These are phyloP conservation scores for Leccinum pseudoinsigne DNA, from an alignment of 1,284 basidiomycete species.

Conservation along the genomic window DNA sequence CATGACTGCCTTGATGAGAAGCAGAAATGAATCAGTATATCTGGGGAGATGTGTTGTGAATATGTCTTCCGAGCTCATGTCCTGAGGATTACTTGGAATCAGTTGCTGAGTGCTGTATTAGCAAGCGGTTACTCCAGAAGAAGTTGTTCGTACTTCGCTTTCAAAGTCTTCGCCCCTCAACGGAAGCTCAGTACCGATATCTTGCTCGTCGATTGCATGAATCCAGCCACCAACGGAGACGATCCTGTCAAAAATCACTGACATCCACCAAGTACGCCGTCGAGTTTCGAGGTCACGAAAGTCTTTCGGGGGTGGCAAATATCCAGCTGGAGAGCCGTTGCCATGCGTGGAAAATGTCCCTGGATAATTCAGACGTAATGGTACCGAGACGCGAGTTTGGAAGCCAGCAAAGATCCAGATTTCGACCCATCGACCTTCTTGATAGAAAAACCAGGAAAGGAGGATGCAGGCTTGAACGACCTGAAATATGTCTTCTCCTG, in stretches of 20 bases:
- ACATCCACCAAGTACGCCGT: constrained; percentile 86
- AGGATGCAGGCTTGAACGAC: constrained; percentile 84
- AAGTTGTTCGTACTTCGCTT: constrained; percentile 48
- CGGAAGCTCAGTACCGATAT: constrained; percentile 79
- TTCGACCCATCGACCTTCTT: constrained; percentile 86
- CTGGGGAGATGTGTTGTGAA: constrained; percentile 67
- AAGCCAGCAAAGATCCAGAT: constrained; percentile 88
- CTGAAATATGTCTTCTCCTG: constrained; percentile 78
- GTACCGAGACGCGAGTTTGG: constrained; percentile 81
- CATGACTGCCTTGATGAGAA: constrained; percentile 79
- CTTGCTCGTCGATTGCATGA: constrained; percentile 76
- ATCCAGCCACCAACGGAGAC: constrained; percentile 89
- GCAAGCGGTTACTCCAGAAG: constrained; percentile 4
- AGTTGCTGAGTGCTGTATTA: constrained; percentile 41
- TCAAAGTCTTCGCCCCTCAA: constrained; percentile 73
- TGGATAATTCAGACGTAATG: constrained; percentile 78
- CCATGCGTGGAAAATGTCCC: constrained; percentile 74
- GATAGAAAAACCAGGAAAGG: constrained; percentile 86
- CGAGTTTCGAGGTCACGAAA: constrained; percentile 71
- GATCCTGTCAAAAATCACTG: constrained; percentile 79
- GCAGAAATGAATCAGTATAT: constrained; percentile 77
- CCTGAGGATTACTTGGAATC: constrained; percentile 70
- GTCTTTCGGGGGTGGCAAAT: constrained; percentile 76
- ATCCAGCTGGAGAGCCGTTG: constrained; percentile 67
- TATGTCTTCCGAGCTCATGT: constrained; percentile 58